Evolutionary conservation across 179 eudicot genomes (phyloP).

Genomic region (Actinidia polygama): DNA sequence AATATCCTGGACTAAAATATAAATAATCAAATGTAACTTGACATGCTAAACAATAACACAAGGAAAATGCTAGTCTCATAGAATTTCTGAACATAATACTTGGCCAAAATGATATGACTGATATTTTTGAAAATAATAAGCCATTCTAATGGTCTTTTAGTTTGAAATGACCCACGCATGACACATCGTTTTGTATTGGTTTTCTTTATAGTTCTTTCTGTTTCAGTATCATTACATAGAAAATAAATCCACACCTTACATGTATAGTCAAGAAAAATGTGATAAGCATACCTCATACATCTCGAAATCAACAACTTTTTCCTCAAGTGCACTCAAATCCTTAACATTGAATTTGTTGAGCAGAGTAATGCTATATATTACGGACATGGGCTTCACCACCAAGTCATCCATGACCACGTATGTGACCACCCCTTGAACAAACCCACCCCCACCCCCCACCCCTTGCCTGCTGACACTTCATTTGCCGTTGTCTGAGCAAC

Average conservation of each 20-base stretch:
- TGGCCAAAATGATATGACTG: no score
- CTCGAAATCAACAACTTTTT: not conserved
- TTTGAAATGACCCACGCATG: no score
- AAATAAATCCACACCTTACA: no score
- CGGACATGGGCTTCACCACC: conserved; percentile 4
- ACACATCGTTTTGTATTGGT: no score
- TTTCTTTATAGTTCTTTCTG: no score
- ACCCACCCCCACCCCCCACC: not conserved
- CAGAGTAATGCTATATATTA: not conserved
- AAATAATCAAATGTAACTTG: no score
- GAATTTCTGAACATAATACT: no score
- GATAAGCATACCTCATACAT: not conserved
- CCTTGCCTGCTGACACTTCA: not conserved
- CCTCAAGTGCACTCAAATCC: not conserved
- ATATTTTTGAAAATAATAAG: not conserved
- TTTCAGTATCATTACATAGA: not conserved
- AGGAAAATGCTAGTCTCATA: no score
- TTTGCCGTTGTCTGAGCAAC: no score
- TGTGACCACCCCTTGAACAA: not conserved
- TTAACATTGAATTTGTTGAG: not conserved
- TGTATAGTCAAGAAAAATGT: not conserved
- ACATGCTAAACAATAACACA: no score
- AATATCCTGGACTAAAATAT: no score
- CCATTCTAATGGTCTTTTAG: no score
- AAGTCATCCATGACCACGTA: conserved; percentile 20